Percentiles rank a stretch among this genome's conserved stretches.
Evolutionary conservation across 495 filamentous ascomycete genomes (phyloP).

Genomic region (Penicillium antarcticum): DNA sequence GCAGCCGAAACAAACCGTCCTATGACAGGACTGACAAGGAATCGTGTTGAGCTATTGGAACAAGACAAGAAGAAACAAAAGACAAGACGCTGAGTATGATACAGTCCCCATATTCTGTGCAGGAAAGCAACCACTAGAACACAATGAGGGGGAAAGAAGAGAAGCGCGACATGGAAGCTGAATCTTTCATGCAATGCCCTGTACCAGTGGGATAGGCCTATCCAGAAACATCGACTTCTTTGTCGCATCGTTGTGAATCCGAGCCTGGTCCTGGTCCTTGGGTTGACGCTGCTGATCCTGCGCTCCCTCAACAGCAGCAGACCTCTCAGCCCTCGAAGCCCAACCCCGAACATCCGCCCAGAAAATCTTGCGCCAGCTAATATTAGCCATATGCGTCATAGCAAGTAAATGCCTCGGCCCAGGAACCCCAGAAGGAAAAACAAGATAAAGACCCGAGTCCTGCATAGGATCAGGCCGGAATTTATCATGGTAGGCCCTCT

Average conservation of each 20-base stretch:
- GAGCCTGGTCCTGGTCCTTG: too few relatives aligned
- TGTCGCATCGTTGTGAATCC: too few relatives aligned
- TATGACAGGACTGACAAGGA: neutral
- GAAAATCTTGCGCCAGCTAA: slow-evolving; percentile 27
- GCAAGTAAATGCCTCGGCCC: slow-evolving; percentile 30
- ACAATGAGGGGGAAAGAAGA: too few relatives aligned
- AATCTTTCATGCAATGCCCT: too few relatives aligned
- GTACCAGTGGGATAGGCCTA: too few relatives aligned
- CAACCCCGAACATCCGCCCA: slow-evolving; percentile 18
- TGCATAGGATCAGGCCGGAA: slow-evolving; percentile 32
- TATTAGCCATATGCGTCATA: slow-evolving; percentile 41
- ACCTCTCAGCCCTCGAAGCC: neutral
- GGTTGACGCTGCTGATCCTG: neutral
- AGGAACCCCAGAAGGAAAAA: slow-evolving; percentile 33
- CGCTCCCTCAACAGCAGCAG: neutral
- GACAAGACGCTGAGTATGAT: slow-evolving; percentile 21
- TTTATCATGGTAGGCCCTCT: slow-evolving; percentile 44
- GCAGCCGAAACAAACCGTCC: neutral
- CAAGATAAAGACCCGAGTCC: slow-evolving; percentile 31
- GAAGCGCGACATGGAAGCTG: too few relatives aligned
- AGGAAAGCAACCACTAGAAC: slow-evolving; percentile 2
- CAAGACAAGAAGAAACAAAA: slow-evolving; percentile 7
- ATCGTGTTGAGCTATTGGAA: neutral
- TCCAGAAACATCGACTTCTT: too few relatives aligned
- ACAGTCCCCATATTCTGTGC: slow-evolving; percentile 1